Conservation (phyloP, 768 basidiomycete genomes). For the Suillus brevipes region DNA sequence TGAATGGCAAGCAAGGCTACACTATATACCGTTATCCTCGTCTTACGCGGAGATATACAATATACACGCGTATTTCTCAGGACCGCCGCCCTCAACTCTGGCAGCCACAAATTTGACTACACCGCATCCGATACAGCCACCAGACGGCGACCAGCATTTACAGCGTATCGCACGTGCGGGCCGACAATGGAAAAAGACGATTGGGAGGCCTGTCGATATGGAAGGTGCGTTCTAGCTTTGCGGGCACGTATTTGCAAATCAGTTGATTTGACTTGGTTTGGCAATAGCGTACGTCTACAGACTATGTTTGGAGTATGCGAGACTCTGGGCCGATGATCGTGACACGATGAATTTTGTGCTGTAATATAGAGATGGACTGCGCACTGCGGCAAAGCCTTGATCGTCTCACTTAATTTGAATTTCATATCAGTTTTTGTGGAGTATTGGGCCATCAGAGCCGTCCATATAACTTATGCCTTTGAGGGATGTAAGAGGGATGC, state of each 20-base stretch:
- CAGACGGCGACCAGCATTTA: constrained; percentile 71
- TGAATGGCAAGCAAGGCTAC: constrained; percentile 58
- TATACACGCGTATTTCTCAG: constrained; percentile 90
- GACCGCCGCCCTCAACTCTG: constrained; percentile 64
- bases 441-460: background rate
- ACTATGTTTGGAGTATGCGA: constrained; percentile 84
- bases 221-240: constrained; percentile 60
- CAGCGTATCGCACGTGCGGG: constrained; percentile 87
- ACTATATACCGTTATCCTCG: constrained; percentile 90
- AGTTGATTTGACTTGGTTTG: background rate
- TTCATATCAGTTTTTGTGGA: background rate
- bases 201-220: constrained; percentile 86
- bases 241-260: constrained; percentile 5
- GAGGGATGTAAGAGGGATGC: background rate
- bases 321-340: constrained; percentile 83
- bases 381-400: background rate
- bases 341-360: constrained; percentile 56
- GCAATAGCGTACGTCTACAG: constrained; percentile 79
- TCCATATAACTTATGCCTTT: background rate
- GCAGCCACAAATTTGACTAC: constrained; percentile 51
- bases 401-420: background rate
- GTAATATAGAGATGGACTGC: constrained; percentile 3
- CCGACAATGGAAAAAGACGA: constrained; percentile 87
- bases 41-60: constrained; percentile 93
- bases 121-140: constrained; percentile 28